A percentile compares a stretch with the other conserved stretches of the same genome.
phyloP scores from a whole-genome alignment of 768 basidiomycete species.

The Podaxis rugospora region DNA sequence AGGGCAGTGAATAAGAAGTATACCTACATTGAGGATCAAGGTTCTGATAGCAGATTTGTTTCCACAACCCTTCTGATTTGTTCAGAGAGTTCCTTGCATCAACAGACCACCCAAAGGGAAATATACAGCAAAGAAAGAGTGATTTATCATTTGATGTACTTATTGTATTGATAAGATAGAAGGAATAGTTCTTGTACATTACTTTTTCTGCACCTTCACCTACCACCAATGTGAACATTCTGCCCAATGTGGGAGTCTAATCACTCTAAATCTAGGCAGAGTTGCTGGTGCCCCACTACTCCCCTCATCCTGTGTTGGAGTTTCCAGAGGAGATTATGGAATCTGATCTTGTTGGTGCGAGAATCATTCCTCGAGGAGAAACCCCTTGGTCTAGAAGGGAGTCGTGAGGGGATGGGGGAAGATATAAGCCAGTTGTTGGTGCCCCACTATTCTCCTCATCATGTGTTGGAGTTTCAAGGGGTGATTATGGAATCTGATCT shows the following conservation, averaged over 20 bases:
- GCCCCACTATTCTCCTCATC: neutral
- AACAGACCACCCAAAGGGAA: neutral
- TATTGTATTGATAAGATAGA: neutral
- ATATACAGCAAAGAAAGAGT: neutral
- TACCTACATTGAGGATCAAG: constrained; percentile 27
- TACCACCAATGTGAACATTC: constrained; percentile 1
- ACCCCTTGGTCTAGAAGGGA: neutral
- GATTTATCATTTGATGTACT: neutral
- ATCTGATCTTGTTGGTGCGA: neutral
- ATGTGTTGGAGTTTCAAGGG: neutral
- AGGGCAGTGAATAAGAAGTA: no score
- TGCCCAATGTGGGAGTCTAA: neutral
- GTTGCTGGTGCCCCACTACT: neutral
- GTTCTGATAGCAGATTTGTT: no score
- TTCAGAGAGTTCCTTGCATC: neutral
- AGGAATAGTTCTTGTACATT: neutral
- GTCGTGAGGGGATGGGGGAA: neutral
- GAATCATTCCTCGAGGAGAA: constrained; percentile 8
- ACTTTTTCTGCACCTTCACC: neutral
- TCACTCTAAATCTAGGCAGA: neutral
- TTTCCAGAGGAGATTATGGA: neutral
- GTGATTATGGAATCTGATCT: neutral
- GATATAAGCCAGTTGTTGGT: neutral
- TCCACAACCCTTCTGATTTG: no score
- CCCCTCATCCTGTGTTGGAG: neutral